Percentiles rank a stretch among this genome's conserved stretches.
Conservation (phyloP, 176 grass and related monocot genomes). For the Eragrostis curvula region DNA sequence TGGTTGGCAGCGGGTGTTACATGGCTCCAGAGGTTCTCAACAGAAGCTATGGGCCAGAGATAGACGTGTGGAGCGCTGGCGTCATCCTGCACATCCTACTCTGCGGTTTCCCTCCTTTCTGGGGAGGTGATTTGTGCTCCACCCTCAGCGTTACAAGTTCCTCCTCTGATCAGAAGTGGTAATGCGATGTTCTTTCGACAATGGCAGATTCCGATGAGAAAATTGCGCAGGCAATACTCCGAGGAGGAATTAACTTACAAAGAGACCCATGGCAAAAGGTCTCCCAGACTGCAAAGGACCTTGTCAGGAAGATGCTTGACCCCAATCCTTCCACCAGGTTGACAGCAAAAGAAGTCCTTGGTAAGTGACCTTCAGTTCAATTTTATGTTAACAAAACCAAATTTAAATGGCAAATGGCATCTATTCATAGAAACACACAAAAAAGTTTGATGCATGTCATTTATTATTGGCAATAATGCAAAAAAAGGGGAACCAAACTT, state of each 20-base stretch:
- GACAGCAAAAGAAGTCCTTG: constrained; percentile 69
- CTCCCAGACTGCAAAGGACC: constrained; percentile 87
- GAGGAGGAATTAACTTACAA: constrained; percentile 61
- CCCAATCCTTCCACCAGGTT: constrained; percentile 62
- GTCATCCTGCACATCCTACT: constrained; percentile 88
- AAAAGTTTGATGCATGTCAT: background rate
- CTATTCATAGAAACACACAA: constrained; percentile 15
- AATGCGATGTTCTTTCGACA: background rate
- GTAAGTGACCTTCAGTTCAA: constrained; percentile 39
- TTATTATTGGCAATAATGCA: background rate
- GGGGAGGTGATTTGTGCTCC: constrained; percentile 62
- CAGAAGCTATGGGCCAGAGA: constrained; percentile 74
- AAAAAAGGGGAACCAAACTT: background rate
- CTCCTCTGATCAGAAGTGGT: background rate
- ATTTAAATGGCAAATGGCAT: background rate
- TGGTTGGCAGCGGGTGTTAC: constrained; percentile 84
- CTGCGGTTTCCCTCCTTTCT: constrained; percentile 81
- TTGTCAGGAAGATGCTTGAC: constrained; percentile 81
- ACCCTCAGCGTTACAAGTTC: background rate
- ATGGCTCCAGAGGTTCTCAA: constrained; percentile 89
- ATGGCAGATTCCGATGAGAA: constrained; percentile 75
- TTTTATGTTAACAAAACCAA: constrained; percentile 21
- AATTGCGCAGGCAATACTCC: constrained; percentile 71
- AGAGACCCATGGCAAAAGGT: constrained; percentile 88
- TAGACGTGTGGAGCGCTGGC: constrained; percentile 88